These are phyloP conservation scores for Eragrostis nindensis DNA, from an alignment of 176 grass and related monocot genomes.

Conservation along the genomic window DNA sequence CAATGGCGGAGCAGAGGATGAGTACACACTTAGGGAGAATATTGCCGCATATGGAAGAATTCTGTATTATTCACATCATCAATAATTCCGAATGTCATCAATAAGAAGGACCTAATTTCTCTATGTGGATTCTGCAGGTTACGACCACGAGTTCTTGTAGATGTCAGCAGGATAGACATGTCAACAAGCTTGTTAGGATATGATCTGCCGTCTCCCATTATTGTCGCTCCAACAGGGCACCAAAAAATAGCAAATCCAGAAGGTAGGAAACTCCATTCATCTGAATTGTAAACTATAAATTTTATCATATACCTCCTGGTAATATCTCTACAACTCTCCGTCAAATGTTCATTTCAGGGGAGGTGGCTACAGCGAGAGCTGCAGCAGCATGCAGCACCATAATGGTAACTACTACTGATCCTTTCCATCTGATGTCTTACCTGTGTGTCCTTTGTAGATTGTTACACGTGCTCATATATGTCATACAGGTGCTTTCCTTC, in stretches of 20 bases:
- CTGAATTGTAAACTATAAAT: not conserved
- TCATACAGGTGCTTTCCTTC: conserved; percentile 74
- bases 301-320: not conserved
- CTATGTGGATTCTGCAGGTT: conserved; percentile 56
- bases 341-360: conserved; percentile 59
- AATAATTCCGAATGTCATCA: not conserved
- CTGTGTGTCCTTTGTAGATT: conserved; percentile 9
- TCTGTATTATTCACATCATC: conserved; percentile 33
- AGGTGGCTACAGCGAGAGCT: conserved; percentile 86
- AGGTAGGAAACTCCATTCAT: conserved; percentile 45
- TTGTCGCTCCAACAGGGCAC: conserved; percentile 65
- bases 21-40: conserved; percentile 80
- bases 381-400: conserved; percentile 79
- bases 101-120: conserved; percentile 1
- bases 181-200: conserved; percentile 74
- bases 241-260: conserved; percentile 79
- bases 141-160: conserved; percentile 79
- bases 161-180: conserved; percentile 86
- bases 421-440: not conserved
- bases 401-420: conserved; percentile 54
- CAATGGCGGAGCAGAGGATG: conserved; percentile 80
- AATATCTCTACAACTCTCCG: conserved; percentile 17
- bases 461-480: conserved; percentile 20
- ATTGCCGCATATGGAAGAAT: conserved; percentile 85
- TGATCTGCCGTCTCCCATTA: conserved; percentile 72